Percentiles rank a stretch among this genome's conserved stretches.
These are phyloP conservation scores for Abrus precatorius DNA, from an alignment of 306 rosid genomes.

Conservation along the genomic window DNA sequence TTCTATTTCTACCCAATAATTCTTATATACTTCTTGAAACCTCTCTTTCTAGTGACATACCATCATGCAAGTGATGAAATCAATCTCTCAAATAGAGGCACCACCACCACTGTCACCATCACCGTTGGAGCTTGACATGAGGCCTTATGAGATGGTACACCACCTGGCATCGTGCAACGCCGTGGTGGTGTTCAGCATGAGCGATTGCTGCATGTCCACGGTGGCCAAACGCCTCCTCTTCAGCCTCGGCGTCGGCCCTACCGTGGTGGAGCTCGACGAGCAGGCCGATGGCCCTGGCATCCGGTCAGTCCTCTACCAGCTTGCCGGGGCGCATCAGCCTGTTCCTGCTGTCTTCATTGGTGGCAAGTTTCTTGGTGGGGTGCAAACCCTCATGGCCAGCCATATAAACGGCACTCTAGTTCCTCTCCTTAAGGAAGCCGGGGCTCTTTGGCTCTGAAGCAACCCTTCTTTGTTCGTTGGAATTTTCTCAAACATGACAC, in stretches of 20 bases:
- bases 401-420: slow-evolving; percentile 83
- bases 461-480: neutral
- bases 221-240: slow-evolving; percentile 87
- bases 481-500: no score
- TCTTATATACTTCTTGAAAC: neutral
- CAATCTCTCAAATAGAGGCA: slow-evolving; percentile 28
- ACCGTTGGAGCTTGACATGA: neutral
- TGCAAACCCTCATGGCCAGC: slow-evolving; percentile 78
- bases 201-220: slow-evolving; percentile 82
- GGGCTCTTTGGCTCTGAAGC: slow-evolving; percentile 77
- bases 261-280: slow-evolving; percentile 72
- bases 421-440: slow-evolving; percentile 81
- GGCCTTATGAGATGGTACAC: slow-evolving; percentile 60
- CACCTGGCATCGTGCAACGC: slow-evolving; percentile 66
- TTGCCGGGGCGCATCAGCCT: slow-evolving; percentile 50
- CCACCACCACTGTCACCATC: neutral
- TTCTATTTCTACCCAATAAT: no score
- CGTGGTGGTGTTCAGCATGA: slow-evolving; percentile 79
- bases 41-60: neutral
- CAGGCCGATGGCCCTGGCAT: slow-evolving; percentile 56
- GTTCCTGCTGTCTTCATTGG: slow-evolving; percentile 78
- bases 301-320: slow-evolving; percentile 58
- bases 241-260: slow-evolving; percentile 83
- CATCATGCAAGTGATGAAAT: slow-evolving; percentile 57
- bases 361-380: slow-evolving; percentile 82